Percentiles rank a stretch among this genome's conserved stretches.
Evolutionary conservation across 1,284 basidiomycete genomes (phyloP).

Genomic region (Termitomyces sp.): DNA sequence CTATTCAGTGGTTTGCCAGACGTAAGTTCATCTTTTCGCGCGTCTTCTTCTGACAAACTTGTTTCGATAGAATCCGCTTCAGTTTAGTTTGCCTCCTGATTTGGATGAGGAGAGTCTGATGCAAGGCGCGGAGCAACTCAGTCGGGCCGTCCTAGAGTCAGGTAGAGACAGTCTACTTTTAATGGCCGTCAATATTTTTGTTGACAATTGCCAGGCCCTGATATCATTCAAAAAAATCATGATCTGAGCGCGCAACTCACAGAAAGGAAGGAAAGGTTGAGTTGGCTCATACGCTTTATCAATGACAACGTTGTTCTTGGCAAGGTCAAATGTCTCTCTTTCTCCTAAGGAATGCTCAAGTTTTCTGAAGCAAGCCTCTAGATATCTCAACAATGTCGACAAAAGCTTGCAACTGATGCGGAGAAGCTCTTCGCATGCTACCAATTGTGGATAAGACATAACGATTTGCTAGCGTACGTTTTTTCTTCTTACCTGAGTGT

Average conservation of each 20-base stretch:
- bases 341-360: not conserved
- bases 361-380: conserved; percentile 27
- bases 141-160: conserved; percentile 68
- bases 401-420: conserved; percentile 78
- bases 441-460: conserved; percentile 82
- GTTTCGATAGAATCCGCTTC: conserved; percentile 66
- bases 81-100: conserved; percentile 78
- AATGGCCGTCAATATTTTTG: not conserved
- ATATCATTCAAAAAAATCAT: conserved; percentile 70
- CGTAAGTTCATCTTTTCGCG: conserved; percentile 31
- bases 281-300: conserved; percentile 83
- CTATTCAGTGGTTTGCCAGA: conserved; percentile 69
- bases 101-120: conserved; percentile 78
- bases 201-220: conserved; percentile 46
- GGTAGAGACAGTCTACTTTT: conserved; percentile 31
- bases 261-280: conserved; percentile 71
- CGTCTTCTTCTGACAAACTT: not conserved
- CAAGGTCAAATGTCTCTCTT: conserved; percentile 43
- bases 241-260: conserved; percentile 81
- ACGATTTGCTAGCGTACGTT: conserved; percentile 62
- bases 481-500: not conserved
- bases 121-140: conserved; percentile 75
- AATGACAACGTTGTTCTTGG: conserved; percentile 76
- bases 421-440: conserved; percentile 83
- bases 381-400: conserved; percentile 78